Base-by-base conservation (phyloP, 108 stramenopile genomes). In the Poteriospumella lacustris region DNA sequence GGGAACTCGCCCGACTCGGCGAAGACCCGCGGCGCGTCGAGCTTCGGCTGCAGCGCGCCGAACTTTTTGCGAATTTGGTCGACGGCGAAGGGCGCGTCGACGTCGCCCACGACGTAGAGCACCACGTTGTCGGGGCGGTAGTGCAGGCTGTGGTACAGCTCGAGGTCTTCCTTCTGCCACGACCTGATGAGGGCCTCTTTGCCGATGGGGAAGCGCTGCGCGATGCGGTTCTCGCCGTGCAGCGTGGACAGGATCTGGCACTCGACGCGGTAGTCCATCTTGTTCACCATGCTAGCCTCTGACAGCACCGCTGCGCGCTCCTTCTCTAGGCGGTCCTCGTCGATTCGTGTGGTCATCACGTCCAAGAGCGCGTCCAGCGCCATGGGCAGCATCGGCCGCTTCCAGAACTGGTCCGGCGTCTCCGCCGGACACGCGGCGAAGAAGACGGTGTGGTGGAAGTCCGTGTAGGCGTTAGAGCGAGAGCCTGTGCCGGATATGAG, bases 381-480 rank as follows among this genome's bases (percentile, higher is more conserved):
- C 90, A 94, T 91, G 78, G 93, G 93, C 31, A 97, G 90, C 69
- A 43, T 70, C 42, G 39, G 42, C 9, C 42, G 19, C 42, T 70
- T 70, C 42, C 69, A 43, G n/a, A 43, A 43, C 69, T 43, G 42
- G 29, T 70, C 42, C 12, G 92, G 94, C 0, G 89, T 85, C 68
- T 80, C 56, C 52, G 85, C 85, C 47, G 96, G 96, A 81, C 96
- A 97, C 5, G 92, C 90, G 0, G 96, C 96, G 85, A 95, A 97
- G 83, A 96, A 97, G 0, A 97, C 96, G 47, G 95, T 96, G 84
- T 97, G 96, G 82, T 97, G 96, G 83, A 97, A 97, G 80, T 97
- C 96, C 58, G 96, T 97, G 85, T 95, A 97, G 9, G 96, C 96
- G 76, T 96, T 96, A 26, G 96, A 95, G 84, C 94, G 93, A 19